phyloP scores from a whole-genome alignment of 2,329 filamentous ascomycete species.

The Xylariaceae sp. region DNA sequence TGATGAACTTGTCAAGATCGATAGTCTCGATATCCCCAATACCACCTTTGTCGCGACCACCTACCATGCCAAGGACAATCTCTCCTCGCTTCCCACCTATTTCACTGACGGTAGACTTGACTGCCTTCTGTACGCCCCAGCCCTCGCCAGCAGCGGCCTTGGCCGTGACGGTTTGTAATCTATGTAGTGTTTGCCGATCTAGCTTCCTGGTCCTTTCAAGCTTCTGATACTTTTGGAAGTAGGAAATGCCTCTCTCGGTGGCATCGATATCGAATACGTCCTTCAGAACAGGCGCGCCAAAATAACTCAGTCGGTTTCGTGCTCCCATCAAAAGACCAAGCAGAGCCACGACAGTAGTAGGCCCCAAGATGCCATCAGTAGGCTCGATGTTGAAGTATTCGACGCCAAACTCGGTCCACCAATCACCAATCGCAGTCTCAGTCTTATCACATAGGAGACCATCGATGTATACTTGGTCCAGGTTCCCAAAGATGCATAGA shows the following conservation, averaged over 20 bases:
- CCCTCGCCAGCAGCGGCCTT: conserved; percentile 86
- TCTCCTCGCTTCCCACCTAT: conserved; percentile 91
- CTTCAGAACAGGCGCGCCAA: conserved; percentile 78
- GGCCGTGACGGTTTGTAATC: conserved; percentile 76
- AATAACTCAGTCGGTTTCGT: conserved; percentile 81
- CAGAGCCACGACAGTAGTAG: conserved; percentile 83
- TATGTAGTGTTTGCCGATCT: conserved; percentile 77
- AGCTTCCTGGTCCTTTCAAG: conserved; percentile 72
- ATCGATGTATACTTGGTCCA: conserved; percentile 86
- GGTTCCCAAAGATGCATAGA: conserved; percentile 78
- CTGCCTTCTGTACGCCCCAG: conserved; percentile 88
- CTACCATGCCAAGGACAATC: conserved; percentile 92
- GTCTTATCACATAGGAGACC: conserved; percentile 91
- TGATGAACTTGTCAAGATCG: conserved; percentile 80
- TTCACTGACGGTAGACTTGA: conserved; percentile 93
- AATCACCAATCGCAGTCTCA: conserved; percentile 83
- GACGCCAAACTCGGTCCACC: conserved; percentile 92
- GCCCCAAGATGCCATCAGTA: conserved; percentile 85
- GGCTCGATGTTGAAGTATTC: conserved; percentile 93
- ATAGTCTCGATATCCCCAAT: conserved; percentile 91
- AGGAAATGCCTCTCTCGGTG: conserved; percentile 77
- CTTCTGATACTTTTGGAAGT: conserved; percentile 88
- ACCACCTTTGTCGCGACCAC: conserved; percentile 77
- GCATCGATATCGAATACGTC: conserved; percentile 83
- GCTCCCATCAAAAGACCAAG: conserved; percentile 86